A percentile compares a stretch with the other conserved stretches of the same genome.
Evolutionary conservation across 441 rosid genomes (phyloP).

Genomic region (Breynia disticha): DNA sequence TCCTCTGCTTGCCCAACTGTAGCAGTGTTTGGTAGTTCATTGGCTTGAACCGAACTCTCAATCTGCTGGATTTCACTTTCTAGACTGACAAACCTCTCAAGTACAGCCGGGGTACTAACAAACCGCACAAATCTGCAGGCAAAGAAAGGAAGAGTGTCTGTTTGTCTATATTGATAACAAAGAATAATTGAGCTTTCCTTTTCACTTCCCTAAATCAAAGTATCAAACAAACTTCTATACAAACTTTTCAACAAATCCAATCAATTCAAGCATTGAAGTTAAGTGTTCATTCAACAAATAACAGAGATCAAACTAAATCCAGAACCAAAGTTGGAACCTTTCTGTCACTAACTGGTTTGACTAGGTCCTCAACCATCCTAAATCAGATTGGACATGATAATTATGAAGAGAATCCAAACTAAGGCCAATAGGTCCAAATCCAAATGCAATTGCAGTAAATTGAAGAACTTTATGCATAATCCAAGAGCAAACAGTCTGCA

Average conservation of each 20-base stretch:
- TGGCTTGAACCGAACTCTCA: constrained; percentile 49
- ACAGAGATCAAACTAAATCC: neutral
- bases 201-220: too few relatives aligned
- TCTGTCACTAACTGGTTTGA: neutral
- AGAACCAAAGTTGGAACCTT: neutral
- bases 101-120: constrained; percentile 76
- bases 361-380: neutral
- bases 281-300: neutral
- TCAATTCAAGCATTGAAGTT: neutral
- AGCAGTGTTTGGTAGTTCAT: constrained; percentile 28
- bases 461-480: neutral
- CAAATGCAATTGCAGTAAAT: neutral
- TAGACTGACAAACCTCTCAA: constrained; percentile 61
- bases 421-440: too few relatives aligned
- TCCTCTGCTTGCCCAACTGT: constrained; percentile 24
- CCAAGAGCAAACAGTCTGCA: neutral
- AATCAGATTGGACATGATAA: neutral
- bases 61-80: constrained; percentile 77
- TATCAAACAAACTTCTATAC: neutral
- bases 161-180: neutral
- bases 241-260: neutral
- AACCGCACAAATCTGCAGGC: constrained; percentile 66
- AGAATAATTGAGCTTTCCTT: neutral
- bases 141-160: neutral
- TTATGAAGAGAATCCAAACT: neutral